Evolutionary conservation across 345 rosid genomes (phyloP), one percentile per base, ranked within the genome.

Genomic region (Gynandropsis gynandra): DNA sequence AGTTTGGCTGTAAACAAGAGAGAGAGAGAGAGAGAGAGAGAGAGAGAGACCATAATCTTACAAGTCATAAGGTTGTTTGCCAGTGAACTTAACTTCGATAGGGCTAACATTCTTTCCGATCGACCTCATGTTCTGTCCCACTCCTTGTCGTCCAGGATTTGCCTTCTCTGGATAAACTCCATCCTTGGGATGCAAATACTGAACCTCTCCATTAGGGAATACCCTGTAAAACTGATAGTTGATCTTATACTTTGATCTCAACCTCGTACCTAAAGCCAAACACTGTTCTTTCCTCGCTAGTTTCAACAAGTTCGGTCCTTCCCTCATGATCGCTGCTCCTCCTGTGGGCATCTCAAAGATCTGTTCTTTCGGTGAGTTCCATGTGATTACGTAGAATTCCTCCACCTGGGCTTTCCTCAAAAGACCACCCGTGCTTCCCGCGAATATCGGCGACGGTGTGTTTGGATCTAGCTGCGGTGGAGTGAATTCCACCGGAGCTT

Each of bases 141-240:
- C 96, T 18, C 95, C 98, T 59, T 83, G 73, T 1, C 96, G 81
- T 15, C 98, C 96, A 0, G 81, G 71, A 69, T 83, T 90, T 39
- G 86, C 96, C 68, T 90, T 90, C 80, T 90, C 98, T 1, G 96
- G 96, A 49, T 90, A 90, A 45, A 90, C 95, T 0, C 98, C 96
- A 56, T 86, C 98, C 56, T 89, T 89, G 6, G 98, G 98, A 57
- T 86, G 98, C 47, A 89, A 69, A 61, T 86, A 89, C 58, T 90
- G 96, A 21, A 90, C 98, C 58, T 90, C 98, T 0, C 94, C 95
- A 13, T 81, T 86, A 0, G 96, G 98, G 65, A 90, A 90, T 10
- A 90, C 96, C 67, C 96, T 69, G 77, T 86, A 90, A 44, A 90
- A 90, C 73, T 86, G 95, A 75, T 90, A 90, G n/a, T 62, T 80